These are phyloP conservation scores for Ceriops zippeliana DNA, from an alignment of 345 rosid genomes.

Conservation along the genomic window DNA sequence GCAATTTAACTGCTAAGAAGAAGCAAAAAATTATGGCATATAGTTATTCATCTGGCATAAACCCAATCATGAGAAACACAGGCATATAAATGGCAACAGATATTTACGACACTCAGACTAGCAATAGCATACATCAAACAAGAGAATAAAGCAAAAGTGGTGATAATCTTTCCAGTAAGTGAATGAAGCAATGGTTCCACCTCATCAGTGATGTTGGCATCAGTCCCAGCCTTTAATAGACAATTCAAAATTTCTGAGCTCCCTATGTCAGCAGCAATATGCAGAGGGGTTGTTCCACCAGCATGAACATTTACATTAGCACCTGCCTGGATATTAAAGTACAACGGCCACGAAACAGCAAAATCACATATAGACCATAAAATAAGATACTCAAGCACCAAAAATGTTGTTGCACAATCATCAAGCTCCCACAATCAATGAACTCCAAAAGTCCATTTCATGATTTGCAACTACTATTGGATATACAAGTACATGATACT, in stretches of 20 bases:
- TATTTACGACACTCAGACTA: not conserved
- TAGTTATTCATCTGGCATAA: not conserved
- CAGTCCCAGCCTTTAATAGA: conserved; percentile 80
- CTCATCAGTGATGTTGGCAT: conserved; percentile 73
- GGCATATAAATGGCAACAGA: not conserved
- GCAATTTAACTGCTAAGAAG: too few species aligned
- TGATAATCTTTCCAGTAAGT: not conserved
- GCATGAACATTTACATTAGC: conserved; percentile 70
- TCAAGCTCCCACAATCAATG: not conserved
- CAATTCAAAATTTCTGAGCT: conserved; percentile 56
- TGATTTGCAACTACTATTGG: not conserved
- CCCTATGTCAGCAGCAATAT: conserved; percentile 83
- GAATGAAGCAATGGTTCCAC: conserved; percentile 27
- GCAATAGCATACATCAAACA: not conserved
- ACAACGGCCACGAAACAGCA: not conserved
- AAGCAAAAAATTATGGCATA: not conserved
- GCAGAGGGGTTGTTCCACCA: conserved; percentile 93
- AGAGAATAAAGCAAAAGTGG: not conserved
- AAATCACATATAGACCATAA: not conserved
- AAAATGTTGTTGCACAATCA: not conserved
- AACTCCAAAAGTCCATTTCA: not conserved
- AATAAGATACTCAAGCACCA: not conserved
- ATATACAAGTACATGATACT: not conserved
- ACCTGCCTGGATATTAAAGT: conserved; percentile 59
- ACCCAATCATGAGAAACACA: not conserved